Evolutionary conservation across 2,329 filamentous ascomycete genomes (phyloP), one percentile per base, ranked within the genome.

Genomic region (Hymenoscyphus repandus): DNA sequence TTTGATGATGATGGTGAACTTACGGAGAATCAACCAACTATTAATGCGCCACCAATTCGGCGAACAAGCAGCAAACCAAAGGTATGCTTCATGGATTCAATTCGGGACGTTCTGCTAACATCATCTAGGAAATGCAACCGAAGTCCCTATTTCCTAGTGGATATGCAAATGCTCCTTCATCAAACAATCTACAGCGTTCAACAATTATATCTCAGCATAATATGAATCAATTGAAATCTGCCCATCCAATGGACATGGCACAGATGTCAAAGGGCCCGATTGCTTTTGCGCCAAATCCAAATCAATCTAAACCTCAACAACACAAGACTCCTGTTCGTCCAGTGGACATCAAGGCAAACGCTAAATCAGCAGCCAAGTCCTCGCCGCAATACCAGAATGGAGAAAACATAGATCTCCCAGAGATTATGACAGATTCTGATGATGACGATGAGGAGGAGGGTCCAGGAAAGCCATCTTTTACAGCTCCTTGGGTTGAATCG

Each of bases 361-460:
- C 49, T 52, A 84, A 84, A 62, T 80, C 82, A 1, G 73, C 72
- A 2, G 74, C 74, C 52, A 88, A 86, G 62, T 76, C 78, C 30
- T 95, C 90, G 1, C 90, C 90, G 1, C 82, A 88, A 47, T 95
- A 95, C 70, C 87, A 86, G 54, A 92, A 90, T 60, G 90, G 91
- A 54, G 93, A 99, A 52, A 81, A 80, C 46, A 96, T 99, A 62
- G 86, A 93, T 59, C 80, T 99, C 2, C 92, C 93, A 0, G 93
- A 99, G 60, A 97, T 99, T 60, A 83, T 90, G 57, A 97, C 93
- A 1, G 95, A 99, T 66, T 90, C 90, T 30, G 91, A 96, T 62
- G 89, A 95, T 52, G 87, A 92, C 44, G 87, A 92, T 54, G 80
- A 78, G 5, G 80, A 86, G 37, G 79, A 82, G 12, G 72, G 72